Percentiles rank a stretch among this genome's conserved stretches.
phyloP scores from a whole-genome alignment of 2,329 filamentous ascomycete species.

The Alternaria panax region DNA sequence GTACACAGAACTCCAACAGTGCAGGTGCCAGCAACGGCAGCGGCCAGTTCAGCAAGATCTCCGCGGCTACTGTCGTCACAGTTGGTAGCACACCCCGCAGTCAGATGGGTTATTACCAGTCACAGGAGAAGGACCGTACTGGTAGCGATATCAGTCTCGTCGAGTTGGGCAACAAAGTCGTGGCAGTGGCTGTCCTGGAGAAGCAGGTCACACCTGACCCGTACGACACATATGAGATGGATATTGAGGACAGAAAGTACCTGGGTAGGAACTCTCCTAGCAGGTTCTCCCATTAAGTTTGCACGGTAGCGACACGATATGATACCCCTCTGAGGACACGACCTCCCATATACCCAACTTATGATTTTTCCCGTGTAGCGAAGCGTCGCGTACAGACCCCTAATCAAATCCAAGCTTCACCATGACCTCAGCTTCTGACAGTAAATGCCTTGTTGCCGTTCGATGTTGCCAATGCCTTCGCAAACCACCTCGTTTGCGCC shows the following conservation, averaged over 20 bases:
- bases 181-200: neutral
- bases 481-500: neutral
- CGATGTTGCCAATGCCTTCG: neutral
- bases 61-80: neutral
- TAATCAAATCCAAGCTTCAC: neutral
- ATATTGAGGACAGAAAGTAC: constrained; percentile 1
- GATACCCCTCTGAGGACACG: neutral
- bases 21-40: neutral
- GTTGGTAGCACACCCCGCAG: neutral
- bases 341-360: neutral
- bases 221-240: neutral
- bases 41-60: constrained; percentile 13
- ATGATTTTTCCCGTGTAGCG: neutral
- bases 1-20: constrained; percentile 2
- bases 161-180: constrained; percentile 6
- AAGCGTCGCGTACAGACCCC: neutral
- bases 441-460: neutral
- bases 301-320: neutral
- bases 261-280: neutral
- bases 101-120: neutral
- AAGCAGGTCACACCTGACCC: neutral
- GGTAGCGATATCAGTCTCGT: constrained; percentile 11
- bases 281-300: neutral
- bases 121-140: neutral
- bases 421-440: neutral